Evolutionary conservation across 768 basidiomycete genomes (phyloP).

Genomic region (Tricholoma sp.): DNA sequence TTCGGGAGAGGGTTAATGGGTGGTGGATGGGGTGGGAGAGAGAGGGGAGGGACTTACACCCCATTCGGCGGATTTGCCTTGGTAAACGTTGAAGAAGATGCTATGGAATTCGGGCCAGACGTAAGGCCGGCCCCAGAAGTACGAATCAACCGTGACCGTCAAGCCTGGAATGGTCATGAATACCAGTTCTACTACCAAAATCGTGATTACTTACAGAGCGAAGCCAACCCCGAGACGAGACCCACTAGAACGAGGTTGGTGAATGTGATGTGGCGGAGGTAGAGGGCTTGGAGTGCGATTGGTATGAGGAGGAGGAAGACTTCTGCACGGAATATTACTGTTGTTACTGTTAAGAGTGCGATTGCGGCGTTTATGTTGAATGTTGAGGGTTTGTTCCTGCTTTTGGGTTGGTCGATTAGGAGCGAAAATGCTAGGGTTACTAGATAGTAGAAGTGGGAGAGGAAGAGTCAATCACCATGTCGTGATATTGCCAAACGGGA

Average conservation of each 20-base stretch:
- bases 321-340: conserved; percentile 78
- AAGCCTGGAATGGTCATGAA: conserved; percentile 35
- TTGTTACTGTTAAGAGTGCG: conserved; percentile 56
- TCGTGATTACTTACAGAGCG: conserved; percentile 40
- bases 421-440: conserved; percentile 56
- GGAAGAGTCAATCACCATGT: neutral
- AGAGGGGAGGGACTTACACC: conserved; percentile 54
- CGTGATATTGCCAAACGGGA: too few relatives aligned
- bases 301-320: conserved; percentile 62
- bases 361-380: conserved; percentile 39
- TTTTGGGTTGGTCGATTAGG: conserved; percentile 40
- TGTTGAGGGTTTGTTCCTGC: conserved; percentile 31
- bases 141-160: conserved; percentile 71
- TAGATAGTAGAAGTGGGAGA: too few relatives aligned
- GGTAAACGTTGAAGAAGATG: conserved; percentile 78
- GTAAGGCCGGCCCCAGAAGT: conserved; percentile 70
- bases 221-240: conserved; percentile 39
- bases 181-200: neutral
- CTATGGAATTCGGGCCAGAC: conserved; percentile 86
- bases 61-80: conserved; percentile 89
- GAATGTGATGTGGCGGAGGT: conserved; percentile 38
- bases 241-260: conserved; percentile 43
- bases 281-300: conserved; percentile 50
- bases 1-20: neutral
- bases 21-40: neutral